Evolutionary conservation across 129 eudicot species (phyloP), one percentile per base, ranked within the genome.

Genomic region (Pseudognaphalium luteoalbum): DNA sequence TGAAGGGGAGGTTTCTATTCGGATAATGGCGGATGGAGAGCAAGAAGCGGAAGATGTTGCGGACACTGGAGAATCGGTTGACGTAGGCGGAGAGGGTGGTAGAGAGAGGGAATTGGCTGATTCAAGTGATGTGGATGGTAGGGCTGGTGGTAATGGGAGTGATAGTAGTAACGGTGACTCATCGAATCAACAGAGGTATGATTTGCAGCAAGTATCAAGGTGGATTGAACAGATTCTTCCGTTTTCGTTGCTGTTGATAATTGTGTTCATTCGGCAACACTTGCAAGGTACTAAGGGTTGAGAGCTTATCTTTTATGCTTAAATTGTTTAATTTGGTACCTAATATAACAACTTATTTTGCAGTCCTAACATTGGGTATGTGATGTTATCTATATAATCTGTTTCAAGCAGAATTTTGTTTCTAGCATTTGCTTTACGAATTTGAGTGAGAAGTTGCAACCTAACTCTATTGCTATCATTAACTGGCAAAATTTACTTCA

Each of bases 151-250:
- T 68, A 71, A 52, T 37, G 65, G 70, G 58, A 42, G 60, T 62
- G 68, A 68, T 52, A 76, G 4, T 32, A 33, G 15, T 65, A 65
- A 19, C 12, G 29, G 44, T 1, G 44, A 17, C 32, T 65, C 91
- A 2, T 69, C 71, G 8, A 68, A 82, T 67, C 86, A 82, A 66
- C 87, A 87, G 72, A 78, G 90, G 52, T 88, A 84, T 70, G 91
- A 88, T 81, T 66, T 88, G 78, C 92, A 88, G 83, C 88, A 80
- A 37, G 86, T 84, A 39, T 85, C 92, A 5, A 67, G 88, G 86
- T 83, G 91, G 86, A 67, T 91, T 61, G 97, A 91, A 79, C 93
- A 88, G 86, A 84, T 90, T 78, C 90, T 90, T 79, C 97, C 93
- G 30, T 88, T 88, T 79, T 86, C 91, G n/a, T 77, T 91, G 88